phyloP scores from a whole-genome alignment of 148 eudicot genomes.

The Vaccinium darrowii region DNA sequence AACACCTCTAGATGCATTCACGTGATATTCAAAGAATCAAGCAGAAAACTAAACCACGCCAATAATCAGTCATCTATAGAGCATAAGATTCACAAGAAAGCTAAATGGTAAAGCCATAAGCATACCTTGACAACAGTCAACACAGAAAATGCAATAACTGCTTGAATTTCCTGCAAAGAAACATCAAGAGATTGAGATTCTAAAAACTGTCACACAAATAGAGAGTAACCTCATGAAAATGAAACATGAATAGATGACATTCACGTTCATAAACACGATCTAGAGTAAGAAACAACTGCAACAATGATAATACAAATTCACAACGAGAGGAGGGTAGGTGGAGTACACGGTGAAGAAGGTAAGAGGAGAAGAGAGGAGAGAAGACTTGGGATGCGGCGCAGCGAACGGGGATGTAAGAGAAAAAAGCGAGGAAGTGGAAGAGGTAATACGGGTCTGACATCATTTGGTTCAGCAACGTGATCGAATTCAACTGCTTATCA shows the following conservation, averaged over 20 bases:
- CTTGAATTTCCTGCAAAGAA: conserved; percentile 78
- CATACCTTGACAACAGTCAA: conserved; percentile 69
- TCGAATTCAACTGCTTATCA: conserved; percentile 30
- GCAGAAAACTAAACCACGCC: background rate
- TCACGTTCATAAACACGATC: background rate
- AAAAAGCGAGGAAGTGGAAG: conserved; percentile 70
- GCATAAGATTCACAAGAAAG: background rate
- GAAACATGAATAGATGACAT: background rate
- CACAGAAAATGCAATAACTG: conserved; percentile 58
- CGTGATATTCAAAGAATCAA: background rate
- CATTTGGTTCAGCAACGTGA: conserved; percentile 52
- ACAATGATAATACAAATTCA: background rate
- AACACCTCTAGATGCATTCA: background rate
- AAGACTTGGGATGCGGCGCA: conserved; percentile 56
- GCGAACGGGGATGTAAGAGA: conserved; percentile 86
- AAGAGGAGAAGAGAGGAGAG: conserved; percentile 48
- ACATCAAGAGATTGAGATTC: background rate
- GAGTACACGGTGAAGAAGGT: conserved; percentile 74
- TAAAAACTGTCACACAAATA: background rate
- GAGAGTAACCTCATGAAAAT: background rate
- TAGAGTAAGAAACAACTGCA: background rate
- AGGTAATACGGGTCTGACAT: conserved; percentile 66
- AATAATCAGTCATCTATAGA: background rate
- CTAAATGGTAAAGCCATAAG: background rate
- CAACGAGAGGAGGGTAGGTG: background rate